Evolutionary conservation across 805 yeast species (phyloP).

Genomic region (Monosporozyma aerobia): DNA sequence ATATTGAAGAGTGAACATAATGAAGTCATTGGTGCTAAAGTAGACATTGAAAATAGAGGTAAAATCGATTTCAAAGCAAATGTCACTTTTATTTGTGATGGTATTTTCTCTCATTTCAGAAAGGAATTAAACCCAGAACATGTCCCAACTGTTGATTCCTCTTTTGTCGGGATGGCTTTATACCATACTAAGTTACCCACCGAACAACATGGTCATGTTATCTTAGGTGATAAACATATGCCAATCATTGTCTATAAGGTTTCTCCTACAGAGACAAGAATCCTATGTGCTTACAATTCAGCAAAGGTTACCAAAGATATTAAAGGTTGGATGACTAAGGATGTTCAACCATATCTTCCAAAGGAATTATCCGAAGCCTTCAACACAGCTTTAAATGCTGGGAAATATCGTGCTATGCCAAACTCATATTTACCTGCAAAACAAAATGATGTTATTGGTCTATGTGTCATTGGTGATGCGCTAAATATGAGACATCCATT

Average conservation of each 20-base stretch:
- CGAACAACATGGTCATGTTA: constrained; percentile 78
- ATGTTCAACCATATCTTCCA: constrained; percentile 67
- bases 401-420: constrained; percentile 78
- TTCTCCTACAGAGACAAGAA: constrained; percentile 72
- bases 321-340: constrained; percentile 46
- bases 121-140: constrained; percentile 54
- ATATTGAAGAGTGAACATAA: constrained; percentile 44
- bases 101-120: constrained; percentile 88
- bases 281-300: constrained; percentile 78
- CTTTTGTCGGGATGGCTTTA: constrained; percentile 78
- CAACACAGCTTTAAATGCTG: constrained; percentile 46
- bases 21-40: constrained; percentile 70
- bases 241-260: constrained; percentile 88
- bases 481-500: constrained; percentile 96
- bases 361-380: constrained; percentile 56
- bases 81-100: constrained; percentile 78
- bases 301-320: constrained; percentile 64
- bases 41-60: constrained; percentile 37
- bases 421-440: constrained; percentile 82
- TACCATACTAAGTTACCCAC: constrained; percentile 67
- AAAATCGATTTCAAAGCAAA: constrained; percentile 44
- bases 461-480: constrained; percentile 84
- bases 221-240: constrained; percentile 67
- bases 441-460: constrained; percentile 60
- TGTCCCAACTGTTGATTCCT: constrained; percentile 64